Percentiles rank a stretch among this genome's conserved stretches.
Conservation (phyloP, 2,329 filamentous ascomycete genomes). For the Pseudogymnoascus sp. region DNA sequence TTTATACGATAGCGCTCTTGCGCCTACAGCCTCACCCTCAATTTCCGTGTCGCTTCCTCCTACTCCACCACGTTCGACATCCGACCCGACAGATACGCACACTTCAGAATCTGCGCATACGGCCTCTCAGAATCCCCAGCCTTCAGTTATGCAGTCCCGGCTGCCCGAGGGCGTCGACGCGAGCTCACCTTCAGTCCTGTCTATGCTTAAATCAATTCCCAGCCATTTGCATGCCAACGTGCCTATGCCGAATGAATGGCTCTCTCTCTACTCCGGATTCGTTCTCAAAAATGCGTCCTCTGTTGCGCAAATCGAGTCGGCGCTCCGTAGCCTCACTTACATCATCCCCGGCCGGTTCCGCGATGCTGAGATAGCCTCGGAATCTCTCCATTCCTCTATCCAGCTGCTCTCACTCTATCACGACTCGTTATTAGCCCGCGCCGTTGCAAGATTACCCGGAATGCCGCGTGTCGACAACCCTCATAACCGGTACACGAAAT, state of each 20-base stretch:
- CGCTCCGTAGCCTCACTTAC: conserved; percentile 85
- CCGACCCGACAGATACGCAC: conserved; percentile 2
- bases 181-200: neutral
- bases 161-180: neutral
- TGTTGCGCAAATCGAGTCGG: conserved; percentile 91
- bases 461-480: conserved; percentile 43
- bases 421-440: conserved; percentile 71
- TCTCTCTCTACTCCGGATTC: conserved; percentile 75
- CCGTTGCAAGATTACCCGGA: conserved; percentile 50
- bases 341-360: conserved; percentile 87
- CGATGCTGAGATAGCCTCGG: conserved; percentile 90
- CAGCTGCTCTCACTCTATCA: conserved; percentile 90
- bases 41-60: conserved; percentile 6
- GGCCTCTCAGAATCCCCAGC: neutral
- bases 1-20: conserved; percentile 8
- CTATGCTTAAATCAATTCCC: conserved; percentile 4
- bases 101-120: neutral
- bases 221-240: conserved; percentile 39
- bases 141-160: neutral
- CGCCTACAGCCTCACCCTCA: neutral
- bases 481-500: conserved; percentile 60
- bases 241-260: conserved; percentile 56
- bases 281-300: conserved; percentile 92
- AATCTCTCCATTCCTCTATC: conserved; percentile 81
- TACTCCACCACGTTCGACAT: conserved; percentile 7